Conservation (phyloP, 2,329 filamentous ascomycete genomes). For the Fusarium sp. region DNA sequence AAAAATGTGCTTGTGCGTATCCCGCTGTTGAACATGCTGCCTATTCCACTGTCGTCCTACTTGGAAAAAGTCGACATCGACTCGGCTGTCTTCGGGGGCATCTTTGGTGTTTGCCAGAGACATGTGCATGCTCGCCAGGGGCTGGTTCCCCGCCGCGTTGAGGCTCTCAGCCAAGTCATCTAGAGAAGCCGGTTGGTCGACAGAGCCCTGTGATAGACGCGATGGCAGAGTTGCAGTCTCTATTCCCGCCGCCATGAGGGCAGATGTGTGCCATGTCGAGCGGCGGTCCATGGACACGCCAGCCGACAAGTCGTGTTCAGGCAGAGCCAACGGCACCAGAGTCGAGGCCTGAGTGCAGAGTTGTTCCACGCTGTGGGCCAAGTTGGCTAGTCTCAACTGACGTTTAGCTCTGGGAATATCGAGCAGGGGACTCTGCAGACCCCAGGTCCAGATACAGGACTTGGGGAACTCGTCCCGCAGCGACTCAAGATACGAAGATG, state of each 20-base stretch:
- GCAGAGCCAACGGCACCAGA: slow-evolving; percentile 78
- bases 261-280: slow-evolving; percentile 84
- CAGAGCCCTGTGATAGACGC: slow-evolving; percentile 65
- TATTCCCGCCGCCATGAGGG: slow-evolving; percentile 78
- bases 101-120: slow-evolving; percentile 57
- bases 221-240: slow-evolving; percentile 84
- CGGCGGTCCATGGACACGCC: slow-evolving; percentile 69
- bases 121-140: slow-evolving; percentile 79
- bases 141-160: slow-evolving; percentile 82
- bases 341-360: slow-evolving; percentile 79
- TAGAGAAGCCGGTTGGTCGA: slow-evolving; percentile 59
- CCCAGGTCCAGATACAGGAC: slow-evolving; percentile 87
- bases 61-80: slow-evolving; percentile 48
- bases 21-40: slow-evolving; percentile 10
- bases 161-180: slow-evolving; percentile 73
- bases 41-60: slow-evolving; percentile 33
- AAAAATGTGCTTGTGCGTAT: slow-evolving; percentile 42
- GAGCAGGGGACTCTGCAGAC: slow-evolving; percentile 71
- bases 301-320: slow-evolving; percentile 64
- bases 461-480: slow-evolving; percentile 93
- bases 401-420: slow-evolving; percentile 63
- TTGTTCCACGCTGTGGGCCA: slow-evolving; percentile 75
- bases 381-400: slow-evolving; percentile 74
- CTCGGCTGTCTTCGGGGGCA: slow-evolving; percentile 42
- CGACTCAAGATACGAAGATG: slow-evolving; percentile 77